These are phyloP conservation scores for Beauveria australis DNA, from an alignment of 2,329 filamentous ascomycete species.

Conservation along the genomic window DNA sequence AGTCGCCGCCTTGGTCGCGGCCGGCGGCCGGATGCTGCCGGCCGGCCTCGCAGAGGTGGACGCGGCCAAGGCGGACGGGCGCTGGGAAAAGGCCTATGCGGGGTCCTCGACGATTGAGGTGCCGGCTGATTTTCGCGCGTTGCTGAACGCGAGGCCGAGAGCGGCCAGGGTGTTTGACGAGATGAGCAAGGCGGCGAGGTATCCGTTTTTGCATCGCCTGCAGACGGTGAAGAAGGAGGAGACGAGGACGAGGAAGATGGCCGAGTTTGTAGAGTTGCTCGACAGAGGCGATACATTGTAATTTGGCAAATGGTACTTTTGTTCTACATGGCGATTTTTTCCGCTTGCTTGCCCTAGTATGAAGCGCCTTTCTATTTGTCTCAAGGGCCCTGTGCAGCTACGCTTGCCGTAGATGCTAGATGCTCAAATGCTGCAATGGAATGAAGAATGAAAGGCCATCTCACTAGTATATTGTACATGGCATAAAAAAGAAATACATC, in stretches of 20 bases:
- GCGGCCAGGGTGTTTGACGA: slow-evolving; percentile 28
- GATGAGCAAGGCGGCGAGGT: slow-evolving; percentile 37
- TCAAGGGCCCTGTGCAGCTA: slow-evolving; percentile 35
- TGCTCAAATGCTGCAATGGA: background rate
- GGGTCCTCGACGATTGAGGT: slow-evolving; percentile 37
- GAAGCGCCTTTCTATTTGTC: too few relatives aligned
- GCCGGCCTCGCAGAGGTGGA: slow-evolving; percentile 43
- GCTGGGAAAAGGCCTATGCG: slow-evolving; percentile 51
- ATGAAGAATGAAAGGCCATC: background rate
- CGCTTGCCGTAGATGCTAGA: slow-evolving; percentile 23
- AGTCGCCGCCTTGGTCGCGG: slow-evolving; percentile 32
- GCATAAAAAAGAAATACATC: background rate
- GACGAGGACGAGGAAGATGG: slow-evolving; percentile 30
- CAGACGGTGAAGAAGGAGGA: slow-evolving; percentile 31
- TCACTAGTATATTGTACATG: background rate
- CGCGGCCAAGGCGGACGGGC: slow-evolving; percentile 46
- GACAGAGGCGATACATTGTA: slow-evolving; percentile 24
- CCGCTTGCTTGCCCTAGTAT: too few relatives aligned
- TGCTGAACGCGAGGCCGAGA: slow-evolving; percentile 24
- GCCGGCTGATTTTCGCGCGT: slow-evolving; percentile 40
- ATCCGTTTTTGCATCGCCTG: slow-evolving; percentile 36
- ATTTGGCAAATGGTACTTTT: background rate
- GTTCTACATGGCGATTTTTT: background rate
- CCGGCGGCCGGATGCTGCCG: slow-evolving; percentile 38
- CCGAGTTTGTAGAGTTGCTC: slow-evolving; percentile 32